These are phyloP conservation scores for Calonectria ilicicola DNA, from an alignment of 2,329 filamentous ascomycete genomes.

Conservation along the genomic window DNA sequence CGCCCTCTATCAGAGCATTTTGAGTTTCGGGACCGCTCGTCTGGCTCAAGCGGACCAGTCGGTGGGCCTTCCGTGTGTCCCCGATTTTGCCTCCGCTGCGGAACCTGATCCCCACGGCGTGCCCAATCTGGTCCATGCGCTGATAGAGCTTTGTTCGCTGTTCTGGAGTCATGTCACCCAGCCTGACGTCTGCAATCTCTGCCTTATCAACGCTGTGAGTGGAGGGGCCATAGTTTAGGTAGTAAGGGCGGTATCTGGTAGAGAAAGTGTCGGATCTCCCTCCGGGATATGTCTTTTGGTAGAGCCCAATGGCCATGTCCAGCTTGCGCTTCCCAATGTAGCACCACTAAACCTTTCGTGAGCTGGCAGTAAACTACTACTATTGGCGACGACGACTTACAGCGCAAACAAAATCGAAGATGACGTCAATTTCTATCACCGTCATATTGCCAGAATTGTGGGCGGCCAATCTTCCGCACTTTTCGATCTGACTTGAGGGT, in stretches of 20 bases:
- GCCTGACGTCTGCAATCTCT: slow-evolving; percentile 36
- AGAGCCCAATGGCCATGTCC: slow-evolving; percentile 51
- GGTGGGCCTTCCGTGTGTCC: slow-evolving; percentile 49
- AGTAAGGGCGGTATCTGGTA: slow-evolving; percentile 53
- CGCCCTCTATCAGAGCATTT: slow-evolving; percentile 37
- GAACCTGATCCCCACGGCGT: slow-evolving; percentile 49
- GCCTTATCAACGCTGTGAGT: slow-evolving; percentile 38
- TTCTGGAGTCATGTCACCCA: slow-evolving; percentile 39
- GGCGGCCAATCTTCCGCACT: not conserved
- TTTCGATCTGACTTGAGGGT: not conserved
- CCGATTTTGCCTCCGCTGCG: slow-evolving; percentile 48
- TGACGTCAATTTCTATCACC: slow-evolving; percentile 40
- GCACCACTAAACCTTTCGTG: slow-evolving; percentile 45
- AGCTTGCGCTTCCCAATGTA: slow-evolving; percentile 55
- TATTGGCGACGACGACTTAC: slow-evolving; percentile 32
- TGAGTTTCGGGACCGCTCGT: slow-evolving; percentile 25
- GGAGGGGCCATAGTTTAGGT: slow-evolving; percentile 46
- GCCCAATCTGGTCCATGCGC: slow-evolving; percentile 44
- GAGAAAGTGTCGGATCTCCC: slow-evolving; percentile 49
- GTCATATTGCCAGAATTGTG: not conserved
- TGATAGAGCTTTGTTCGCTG: slow-evolving; percentile 42
- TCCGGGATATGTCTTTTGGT: slow-evolving; percentile 53
- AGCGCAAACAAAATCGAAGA: slow-evolving; percentile 48
- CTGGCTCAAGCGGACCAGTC: slow-evolving; percentile 43
- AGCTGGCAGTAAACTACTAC: not conserved